Base-by-base conservation (phyloP, 2,329 filamentous ascomycete genomes). In the Diaporthe sp. region DNA sequence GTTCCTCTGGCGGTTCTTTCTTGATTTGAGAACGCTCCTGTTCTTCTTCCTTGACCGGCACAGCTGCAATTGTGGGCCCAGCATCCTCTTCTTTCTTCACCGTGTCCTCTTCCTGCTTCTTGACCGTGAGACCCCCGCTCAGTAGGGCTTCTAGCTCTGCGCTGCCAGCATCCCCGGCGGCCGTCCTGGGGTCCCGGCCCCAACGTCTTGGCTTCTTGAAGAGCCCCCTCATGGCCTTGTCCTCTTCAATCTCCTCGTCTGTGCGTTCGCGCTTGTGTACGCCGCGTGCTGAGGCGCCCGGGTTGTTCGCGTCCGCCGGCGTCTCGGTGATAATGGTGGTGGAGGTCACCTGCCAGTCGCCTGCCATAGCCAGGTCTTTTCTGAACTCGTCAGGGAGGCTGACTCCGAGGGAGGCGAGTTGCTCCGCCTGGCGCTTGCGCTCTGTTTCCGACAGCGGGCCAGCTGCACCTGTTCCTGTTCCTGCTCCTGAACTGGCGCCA, bases 391-490 rank as follows among this genome's bases (percentile, higher is more conserved):
- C 92, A 0, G 97, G 97, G 71, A 98, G 90, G 61, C 92, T 91
- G 65, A 99, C 92, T 0, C 97, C 97, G 88, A 99, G 89, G 47
- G 93, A 94, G 6, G 93, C 95, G 15, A 99, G 87, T 83, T 98
- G 95, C 76, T 95, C 92, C 79, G 97, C 90, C 84, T 99, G 97
- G 71, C 89, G 89, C 83, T 96, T 96, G 72, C 94, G 87, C 77
- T 97, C 93, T 12, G 92, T 89, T 27, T 91, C 84, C 1, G 89
- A 88, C 2, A 87, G 74, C 75, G 79, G 78, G 66, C 13, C 61
- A 51, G 15, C 35, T 2, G 15, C 25, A 9, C 44, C 53, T 13
- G 55, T 58, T 4, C 59, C 72, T n/a, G n/a, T n/a, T n/a, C n/a
- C n/a, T 27, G 32, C 17, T n/a, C 58, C 51, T 15, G 37, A 12